Conservation (phyloP, 352 stramenopile genomes). For the Aphanomyces cochlioides region DNA sequence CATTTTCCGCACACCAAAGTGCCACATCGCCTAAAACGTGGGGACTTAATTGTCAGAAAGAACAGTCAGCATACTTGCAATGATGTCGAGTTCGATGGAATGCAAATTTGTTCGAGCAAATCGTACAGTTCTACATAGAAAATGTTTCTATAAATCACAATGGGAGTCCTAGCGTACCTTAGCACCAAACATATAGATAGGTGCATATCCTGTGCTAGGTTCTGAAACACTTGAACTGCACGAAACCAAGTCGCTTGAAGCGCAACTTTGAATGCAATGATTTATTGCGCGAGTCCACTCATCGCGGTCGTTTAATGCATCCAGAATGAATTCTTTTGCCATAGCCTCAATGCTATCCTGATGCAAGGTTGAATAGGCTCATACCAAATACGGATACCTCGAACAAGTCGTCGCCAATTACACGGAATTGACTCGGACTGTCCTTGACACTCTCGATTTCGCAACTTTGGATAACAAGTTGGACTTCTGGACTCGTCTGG, state of each 20-base stretch:
- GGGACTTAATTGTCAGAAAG: not conserved
- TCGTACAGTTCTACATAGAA: constrained; percentile 62
- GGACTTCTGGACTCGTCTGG: constrained; percentile 18
- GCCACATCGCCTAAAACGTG: constrained; percentile 58
- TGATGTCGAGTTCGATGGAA: constrained; percentile 81
- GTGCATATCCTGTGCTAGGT: constrained; percentile 50
- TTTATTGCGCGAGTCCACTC: constrained; percentile 77
- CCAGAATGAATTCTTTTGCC: constrained; percentile 63
- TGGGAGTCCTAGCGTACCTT: not conserved
- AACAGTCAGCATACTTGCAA: constrained; percentile 49
- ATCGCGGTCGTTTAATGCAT: constrained; percentile 57
- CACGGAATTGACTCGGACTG: constrained; percentile 31
- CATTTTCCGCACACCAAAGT: constrained; percentile 80
- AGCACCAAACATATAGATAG: constrained; percentile 87
- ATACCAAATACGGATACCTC: not conserved
- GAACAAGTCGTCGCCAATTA: constrained; percentile 9
- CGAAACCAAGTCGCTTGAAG: constrained; percentile 36
- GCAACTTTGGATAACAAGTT: constrained; percentile 17
- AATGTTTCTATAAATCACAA: constrained; percentile 27
- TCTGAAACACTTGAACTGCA: constrained; percentile 67
- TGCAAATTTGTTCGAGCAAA: constrained; percentile 76
- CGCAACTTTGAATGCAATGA: constrained; percentile 66
- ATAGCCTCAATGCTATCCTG: constrained; percentile 32
- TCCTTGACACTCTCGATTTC: constrained; percentile 52
- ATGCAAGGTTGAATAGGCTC: not conserved